Conservation (phyloP, 108 stramenopile species). For the Pseudonitzschia multistriata region DNA sequence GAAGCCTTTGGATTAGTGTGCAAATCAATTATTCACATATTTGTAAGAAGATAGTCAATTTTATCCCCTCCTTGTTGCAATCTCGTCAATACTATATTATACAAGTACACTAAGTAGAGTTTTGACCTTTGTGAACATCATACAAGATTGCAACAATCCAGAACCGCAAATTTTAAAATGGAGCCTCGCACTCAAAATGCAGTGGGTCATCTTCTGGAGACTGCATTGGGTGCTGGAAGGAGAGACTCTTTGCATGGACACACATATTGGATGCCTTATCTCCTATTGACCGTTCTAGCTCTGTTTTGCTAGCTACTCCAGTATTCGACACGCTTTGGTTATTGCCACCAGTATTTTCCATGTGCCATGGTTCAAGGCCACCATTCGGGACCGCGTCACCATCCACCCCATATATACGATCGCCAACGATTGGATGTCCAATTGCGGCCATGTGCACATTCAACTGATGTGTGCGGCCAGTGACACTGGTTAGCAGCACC, state of each 20-base stretch:
- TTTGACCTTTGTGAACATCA: too few relatives aligned
- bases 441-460: slow-evolving; percentile 85
- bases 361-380: slow-evolving; percentile 37
- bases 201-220: slow-evolving; percentile 2
- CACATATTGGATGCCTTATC: slow-evolving; percentile 42
- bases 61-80: too few relatives aligned
- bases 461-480: slow-evolving; percentile 84
- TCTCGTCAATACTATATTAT: too few relatives aligned
- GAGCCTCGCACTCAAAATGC: slow-evolving; percentile 19
- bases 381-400: slow-evolving; percentile 77
- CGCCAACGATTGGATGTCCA: slow-evolving; percentile 89
- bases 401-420: slow-evolving; percentile 69
- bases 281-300: slow-evolving; percentile 52
- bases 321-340: slow-evolving; percentile 43
- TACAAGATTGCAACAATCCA: background rate
- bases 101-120: too few relatives aligned
- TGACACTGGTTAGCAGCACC: slow-evolving; percentile 58
- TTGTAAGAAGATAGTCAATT: too few relatives aligned
- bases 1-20: too few relatives aligned
- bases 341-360: slow-evolving; percentile 47
- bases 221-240: slow-evolving; percentile 61
- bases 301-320: slow-evolving; percentile 38
- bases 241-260: slow-evolving; percentile 71
- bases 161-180: slow-evolving; percentile 1
- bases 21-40: too few relatives aligned